Percentiles rank a stretch among this genome's conserved stretches.
These are phyloP conservation scores for Debaryomycetaceae sp. DNA, from an alignment of 1,139 yeast species.

Conservation along the genomic window DNA sequence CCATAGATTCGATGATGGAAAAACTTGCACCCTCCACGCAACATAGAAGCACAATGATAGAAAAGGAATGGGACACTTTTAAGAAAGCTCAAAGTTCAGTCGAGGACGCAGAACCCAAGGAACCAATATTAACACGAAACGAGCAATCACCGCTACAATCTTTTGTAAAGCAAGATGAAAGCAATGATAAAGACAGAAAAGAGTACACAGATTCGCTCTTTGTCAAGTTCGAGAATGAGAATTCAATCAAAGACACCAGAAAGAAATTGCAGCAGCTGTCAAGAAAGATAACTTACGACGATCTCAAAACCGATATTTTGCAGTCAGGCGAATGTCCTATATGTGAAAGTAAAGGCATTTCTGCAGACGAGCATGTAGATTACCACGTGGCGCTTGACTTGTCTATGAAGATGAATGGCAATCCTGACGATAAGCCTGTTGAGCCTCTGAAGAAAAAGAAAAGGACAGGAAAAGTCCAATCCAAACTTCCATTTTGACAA, in stretches of 20 bases:
- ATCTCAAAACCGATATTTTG: background rate
- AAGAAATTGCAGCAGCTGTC: background rate
- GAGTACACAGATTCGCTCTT: constrained; percentile 1
- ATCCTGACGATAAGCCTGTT: background rate
- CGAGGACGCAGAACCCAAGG: background rate
- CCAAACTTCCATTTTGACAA: constrained; percentile 9
- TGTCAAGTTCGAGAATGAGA: background rate
- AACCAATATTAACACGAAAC: background rate
- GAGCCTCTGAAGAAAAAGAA: constrained; percentile 1
- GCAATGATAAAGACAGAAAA: constrained; percentile 2
- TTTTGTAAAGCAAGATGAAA: background rate
- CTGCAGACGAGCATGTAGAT: constrained; percentile 40
- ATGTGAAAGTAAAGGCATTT: constrained; percentile 24
- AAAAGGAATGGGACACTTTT: background rate
- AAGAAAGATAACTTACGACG: background rate
- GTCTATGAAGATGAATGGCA: constrained; percentile 24
- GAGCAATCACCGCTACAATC: background rate
- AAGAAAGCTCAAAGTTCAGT: background rate
- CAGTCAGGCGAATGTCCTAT: constrained; percentile 20
- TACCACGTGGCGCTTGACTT: constrained; percentile 39
- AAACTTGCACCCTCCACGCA: background rate
- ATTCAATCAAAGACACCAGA: background rate
- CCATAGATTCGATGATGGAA: constrained; percentile 49
- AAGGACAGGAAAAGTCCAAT: constrained; percentile 8
- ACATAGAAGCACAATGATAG: constrained; percentile 1